Base-by-base conservation (phyloP, 1,139 yeast species). In the Suhomyces kunorum region DNA sequence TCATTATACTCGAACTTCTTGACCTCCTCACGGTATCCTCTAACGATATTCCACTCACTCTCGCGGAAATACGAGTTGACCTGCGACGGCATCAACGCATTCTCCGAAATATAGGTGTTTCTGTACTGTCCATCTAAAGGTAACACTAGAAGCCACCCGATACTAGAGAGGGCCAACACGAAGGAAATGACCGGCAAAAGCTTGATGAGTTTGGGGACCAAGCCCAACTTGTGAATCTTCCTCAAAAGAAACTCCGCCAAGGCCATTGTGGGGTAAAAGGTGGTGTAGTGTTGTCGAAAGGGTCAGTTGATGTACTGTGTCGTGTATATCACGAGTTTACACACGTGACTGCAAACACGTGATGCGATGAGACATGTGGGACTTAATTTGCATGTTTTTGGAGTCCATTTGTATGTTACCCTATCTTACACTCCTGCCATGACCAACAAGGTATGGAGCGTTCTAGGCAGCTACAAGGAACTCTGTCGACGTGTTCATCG, bases 81-180 rank as follows among this genome's bases (percentile, higher is more conserved):
- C 59, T 92, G 98, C 0, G 95, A 90, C 9, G 98, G 98, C 87
- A 94, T 83, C 59, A 94, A 71, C 25, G 99, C 99, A 64, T 92
- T 94, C 59, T 94, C 99, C 7, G 95, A 85, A 15, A 90, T 86
- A 58, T 92, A 92, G 6, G 96, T 87, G 49, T 74, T 68, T 40
- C 97, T 71, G 57, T 71, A 88, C 58, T 87, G 87, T 16, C 96
- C 98, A 29, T 85, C 85, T 52, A 82, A 51, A 0, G 98, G 97
- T 39, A 87, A 68, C 6, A 71, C 59, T n/a, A 79, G 63, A 33
- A 92, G 66, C 87, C 95, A 84, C 0, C 67, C 63, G 4, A 86
- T 54, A 28, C 95, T 88, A 14, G 76, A 60, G 1, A 86, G 12
- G 0, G 85, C 77, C 23, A 84, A 64, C 3, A 83, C 41, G n/a